These are phyloP conservation scores for Graphilbum sp. DNA, from an alignment of 2,329 filamentous ascomycete species.

Conservation along the genomic window DNA sequence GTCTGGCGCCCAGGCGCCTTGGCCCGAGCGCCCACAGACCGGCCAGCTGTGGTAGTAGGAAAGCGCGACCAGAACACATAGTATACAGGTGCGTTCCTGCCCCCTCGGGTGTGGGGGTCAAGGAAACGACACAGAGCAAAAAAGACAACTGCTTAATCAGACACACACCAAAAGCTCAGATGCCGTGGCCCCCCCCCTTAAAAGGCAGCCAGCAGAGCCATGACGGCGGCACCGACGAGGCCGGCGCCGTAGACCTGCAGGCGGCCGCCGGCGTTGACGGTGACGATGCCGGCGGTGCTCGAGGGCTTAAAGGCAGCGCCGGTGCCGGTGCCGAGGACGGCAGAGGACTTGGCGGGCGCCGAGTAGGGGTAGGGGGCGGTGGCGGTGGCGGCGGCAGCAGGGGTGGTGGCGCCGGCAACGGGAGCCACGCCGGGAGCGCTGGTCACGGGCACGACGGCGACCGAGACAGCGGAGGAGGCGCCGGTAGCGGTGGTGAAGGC, in stretches of 20 bases:
- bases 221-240: slow-evolving; percentile 25
- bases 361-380: slow-evolving; percentile 15
- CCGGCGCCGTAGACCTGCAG: slow-evolving; percentile 22
- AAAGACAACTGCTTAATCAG: neutral
- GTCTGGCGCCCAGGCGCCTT: too few species aligned
- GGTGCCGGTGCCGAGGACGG: too few species aligned
- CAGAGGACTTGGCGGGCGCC: too few species aligned
- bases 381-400: slow-evolving; percentile 12
- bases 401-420: slow-evolving; percentile 10
- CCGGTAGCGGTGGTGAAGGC: slow-evolving; percentile 23
- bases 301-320: slow-evolving; percentile 19
- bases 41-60: too few species aligned
- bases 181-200: too few species aligned
- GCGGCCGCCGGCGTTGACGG: slow-evolving; percentile 22
- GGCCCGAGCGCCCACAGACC: too few species aligned
- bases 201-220: slow-evolving; percentile 28
- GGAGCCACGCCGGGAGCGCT: slow-evolving; percentile 17
- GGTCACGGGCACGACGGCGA: slow-evolving; percentile 9
- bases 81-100: too few species aligned
- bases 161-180: slow-evolving; percentile 4
- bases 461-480: slow-evolving; percentile 9
- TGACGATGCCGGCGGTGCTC: slow-evolving; percentile 13
- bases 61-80: too few species aligned
- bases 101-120: too few species aligned
- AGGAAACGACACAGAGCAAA: neutral